phyloP scores from a whole-genome alignment of 163 green algal species.

The Scenedesmus sp. region DNA sequence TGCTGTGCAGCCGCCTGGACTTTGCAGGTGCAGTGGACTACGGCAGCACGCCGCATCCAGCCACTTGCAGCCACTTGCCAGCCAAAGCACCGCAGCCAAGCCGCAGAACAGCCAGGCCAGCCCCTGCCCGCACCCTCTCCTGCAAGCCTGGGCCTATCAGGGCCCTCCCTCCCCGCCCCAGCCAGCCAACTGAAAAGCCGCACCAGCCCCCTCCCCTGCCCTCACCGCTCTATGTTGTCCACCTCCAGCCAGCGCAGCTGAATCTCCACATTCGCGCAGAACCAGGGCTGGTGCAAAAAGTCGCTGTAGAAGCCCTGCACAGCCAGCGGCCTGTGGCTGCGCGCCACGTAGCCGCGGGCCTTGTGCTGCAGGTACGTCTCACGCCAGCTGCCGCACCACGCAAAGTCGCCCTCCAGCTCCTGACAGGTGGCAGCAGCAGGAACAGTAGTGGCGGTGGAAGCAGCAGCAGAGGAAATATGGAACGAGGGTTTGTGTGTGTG shows the following conservation, averaged over 20 bases:
- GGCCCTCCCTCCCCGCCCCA: no score
- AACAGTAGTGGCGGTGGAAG: neutral
- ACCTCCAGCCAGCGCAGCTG: conserved; percentile 82
- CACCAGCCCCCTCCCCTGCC: no score
- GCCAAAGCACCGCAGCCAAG: neutral
- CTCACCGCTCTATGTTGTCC: conserved; percentile 86
- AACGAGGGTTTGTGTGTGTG: neutral
- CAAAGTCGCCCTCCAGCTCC: conserved; percentile 49
- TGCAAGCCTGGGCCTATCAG: no score
- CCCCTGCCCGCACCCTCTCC: no score
- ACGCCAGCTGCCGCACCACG: conserved; percentile 65
- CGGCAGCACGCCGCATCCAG: no score
- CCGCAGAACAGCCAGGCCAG: neutral
- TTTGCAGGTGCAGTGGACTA: no score
- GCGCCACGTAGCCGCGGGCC: neutral
- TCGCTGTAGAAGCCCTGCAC: conserved; percentile 86
- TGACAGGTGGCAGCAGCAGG: conserved; percentile 6
- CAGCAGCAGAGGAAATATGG: neutral
- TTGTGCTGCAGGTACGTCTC: conserved; percentile 65
- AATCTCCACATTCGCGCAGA: conserved; percentile 83
- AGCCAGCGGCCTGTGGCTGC: conserved; percentile 44
- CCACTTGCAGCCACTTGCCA: no score
- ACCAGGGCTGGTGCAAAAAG: conserved; percentile 93
- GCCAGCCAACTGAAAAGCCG: no score
- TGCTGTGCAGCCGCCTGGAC: no score